Conservation (phyloP, 2,329 filamentous ascomycete species). For the Escovopsis weberi region DNA sequence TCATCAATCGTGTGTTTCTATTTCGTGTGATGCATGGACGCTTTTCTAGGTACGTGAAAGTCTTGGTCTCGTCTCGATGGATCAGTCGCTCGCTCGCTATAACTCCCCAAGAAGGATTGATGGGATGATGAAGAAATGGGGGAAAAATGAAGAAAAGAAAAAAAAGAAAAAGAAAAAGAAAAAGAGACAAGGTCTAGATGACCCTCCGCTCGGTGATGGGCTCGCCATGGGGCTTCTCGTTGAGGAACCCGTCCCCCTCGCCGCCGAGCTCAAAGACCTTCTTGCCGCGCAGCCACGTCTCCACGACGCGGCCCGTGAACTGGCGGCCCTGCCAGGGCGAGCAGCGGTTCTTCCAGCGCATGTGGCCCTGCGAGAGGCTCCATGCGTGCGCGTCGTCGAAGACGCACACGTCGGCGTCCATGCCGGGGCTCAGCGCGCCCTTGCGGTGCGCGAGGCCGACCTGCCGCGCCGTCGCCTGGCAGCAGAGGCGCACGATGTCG, state of each 20-base stretch:
- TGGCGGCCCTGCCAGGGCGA: slow-evolving; percentile 75
- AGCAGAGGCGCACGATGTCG: slow-evolving; percentile 77
- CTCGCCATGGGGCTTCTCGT: slow-evolving; percentile 31
- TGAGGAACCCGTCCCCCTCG: slow-evolving; percentile 33
- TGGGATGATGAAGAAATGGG: too few relatives aligned
- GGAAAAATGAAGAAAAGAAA: too few relatives aligned
- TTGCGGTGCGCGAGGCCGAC: slow-evolving; percentile 72
- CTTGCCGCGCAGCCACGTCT: slow-evolving; percentile 72
- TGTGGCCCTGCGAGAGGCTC: slow-evolving; percentile 57
- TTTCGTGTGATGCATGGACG: too few relatives aligned
- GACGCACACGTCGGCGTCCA: slow-evolving; percentile 79
- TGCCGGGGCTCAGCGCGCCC: slow-evolving; percentile 60
- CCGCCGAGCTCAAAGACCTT: slow-evolving; percentile 60
- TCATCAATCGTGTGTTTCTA: too few relatives aligned
- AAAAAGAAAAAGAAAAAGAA: neutral
- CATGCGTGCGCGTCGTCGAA: slow-evolving; percentile 79
- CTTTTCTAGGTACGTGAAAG: too few relatives aligned
- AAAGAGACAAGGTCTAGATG: slow-evolving; percentile 12
- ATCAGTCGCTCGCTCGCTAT: too few relatives aligned
- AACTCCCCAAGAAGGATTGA: too few relatives aligned
- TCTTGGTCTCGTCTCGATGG: too few relatives aligned
- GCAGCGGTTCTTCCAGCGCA: slow-evolving; percentile 91
- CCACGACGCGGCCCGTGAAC: slow-evolving; percentile 62
- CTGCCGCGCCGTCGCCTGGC: slow-evolving; percentile 72
- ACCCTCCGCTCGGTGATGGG: slow-evolving; percentile 46